Evolutionary conservation across 352 stramenopile genomes (phyloP).

Genomic region (Phytophthora niederhauseri): DNA sequence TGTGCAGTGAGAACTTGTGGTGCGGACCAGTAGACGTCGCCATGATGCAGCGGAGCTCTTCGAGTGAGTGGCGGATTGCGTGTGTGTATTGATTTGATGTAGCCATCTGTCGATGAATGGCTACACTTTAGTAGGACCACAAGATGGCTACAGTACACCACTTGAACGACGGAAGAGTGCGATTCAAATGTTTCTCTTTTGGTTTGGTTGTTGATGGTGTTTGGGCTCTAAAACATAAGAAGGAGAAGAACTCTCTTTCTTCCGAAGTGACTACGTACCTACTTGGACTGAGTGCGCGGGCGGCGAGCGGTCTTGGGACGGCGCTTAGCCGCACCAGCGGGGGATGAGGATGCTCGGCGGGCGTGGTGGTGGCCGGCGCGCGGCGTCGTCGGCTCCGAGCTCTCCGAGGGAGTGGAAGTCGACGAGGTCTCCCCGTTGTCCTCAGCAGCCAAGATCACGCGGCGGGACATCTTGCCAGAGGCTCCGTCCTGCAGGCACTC

Average conservation of each 20-base stretch:
- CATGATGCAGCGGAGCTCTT: slow-evolving; percentile 3
- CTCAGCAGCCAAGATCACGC: slow-evolving; percentile 45
- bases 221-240: slow-evolving; percentile 27
- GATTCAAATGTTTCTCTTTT: slow-evolving; percentile 22
- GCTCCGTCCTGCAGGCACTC: slow-evolving; percentile 78
- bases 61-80: not conserved
- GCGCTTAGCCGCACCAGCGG: slow-evolving; percentile 33
- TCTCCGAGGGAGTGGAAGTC: slow-evolving; percentile 10
- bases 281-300: slow-evolving; percentile 39
- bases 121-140: not conserved
- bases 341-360: slow-evolving; percentile 35
- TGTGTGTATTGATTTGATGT: not conserved
- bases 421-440: slow-evolving; percentile 14
- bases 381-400: slow-evolving; percentile 10
- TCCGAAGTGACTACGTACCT: slow-evolving; percentile 30
- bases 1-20: slow-evolving; percentile 77
- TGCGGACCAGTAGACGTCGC: slow-evolving; percentile 35
- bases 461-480: slow-evolving; percentile 86
- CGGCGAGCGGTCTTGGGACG: slow-evolving; percentile 37
- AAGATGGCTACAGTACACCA: not conserved
- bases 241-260: slow-evolving; percentile 9
- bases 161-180: slow-evolving; percentile 1
- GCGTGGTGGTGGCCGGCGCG: slow-evolving; percentile 29
- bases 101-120: not conserved
- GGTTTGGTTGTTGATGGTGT: not conserved